Evolutionary conservation across 306 rosid genomes (phyloP), one percentile per base, ranked within the genome.

Genomic region (Hippophae gyantsensis): DNA sequence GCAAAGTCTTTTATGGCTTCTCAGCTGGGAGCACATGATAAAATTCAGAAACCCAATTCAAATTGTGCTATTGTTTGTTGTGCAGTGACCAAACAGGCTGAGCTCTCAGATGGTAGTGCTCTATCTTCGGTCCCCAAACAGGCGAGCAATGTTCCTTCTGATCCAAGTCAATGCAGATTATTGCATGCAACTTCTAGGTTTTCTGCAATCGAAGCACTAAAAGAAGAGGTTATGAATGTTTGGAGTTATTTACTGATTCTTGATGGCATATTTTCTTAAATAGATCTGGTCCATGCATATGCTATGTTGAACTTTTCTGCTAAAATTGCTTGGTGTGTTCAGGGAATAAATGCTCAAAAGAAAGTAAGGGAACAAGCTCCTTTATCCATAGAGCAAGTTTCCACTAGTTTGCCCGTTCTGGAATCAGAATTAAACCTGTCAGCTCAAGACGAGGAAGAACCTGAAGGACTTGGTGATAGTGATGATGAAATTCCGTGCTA

Each of bases 211-310:
- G 72, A 72, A 53, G 65, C 27, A 66, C 62, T 62, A 23, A 71
- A 73, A 56, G 78, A 77, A 71, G 75, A 85, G 96, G 90, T 89
- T 74, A 52, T 56, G 60, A 56, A 40, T 53, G 42, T 75, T 61
- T 57, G 46, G 51, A 57, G 56, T 62, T 10, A 3, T 49, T 63
- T 72, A 52, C 61, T 66, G 65, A 25, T 46, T 45, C 12, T 62
- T 42, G 25, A 41, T 66, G 43, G n/a, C 62, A 45, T 72, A 7
- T 42, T 25, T 48, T 58, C 23, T 66, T 54, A 38, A 58, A 38
- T 68, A 55, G 47, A 60, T 52, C 68, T 62, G 42, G 53, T 69
- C 61, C 42, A 64, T 69, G 56, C 60, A 42, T 73, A 18, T 67
- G 49, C 26, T 56, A 11, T 48, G 43, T 48, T 72, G 42, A 11